These are phyloP conservation scores for Eucalyptus regnans DNA, from an alignment of 345 rosid genomes.

Conservation along the genomic window DNA sequence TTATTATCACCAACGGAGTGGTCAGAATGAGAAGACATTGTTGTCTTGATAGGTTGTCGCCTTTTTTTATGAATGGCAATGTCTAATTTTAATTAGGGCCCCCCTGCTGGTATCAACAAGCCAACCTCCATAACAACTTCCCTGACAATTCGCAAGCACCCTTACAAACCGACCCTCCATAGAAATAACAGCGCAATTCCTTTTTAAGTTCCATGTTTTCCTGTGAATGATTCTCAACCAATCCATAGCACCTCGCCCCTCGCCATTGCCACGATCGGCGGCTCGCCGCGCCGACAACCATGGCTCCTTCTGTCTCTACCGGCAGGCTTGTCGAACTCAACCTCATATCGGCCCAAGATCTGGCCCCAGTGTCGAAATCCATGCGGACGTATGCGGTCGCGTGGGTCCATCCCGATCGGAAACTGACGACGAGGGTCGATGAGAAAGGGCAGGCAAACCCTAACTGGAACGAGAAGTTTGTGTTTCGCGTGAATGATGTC, in stretches of 20 bases:
- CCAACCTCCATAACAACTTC: not conserved
- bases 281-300: not conserved
- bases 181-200: not conserved
- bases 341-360: constrained; percentile 70
- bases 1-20: not conserved
- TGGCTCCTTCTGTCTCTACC: constrained; percentile 14
- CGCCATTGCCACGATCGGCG: not conserved
- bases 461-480: constrained; percentile 79
- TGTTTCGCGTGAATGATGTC: constrained; percentile 62
- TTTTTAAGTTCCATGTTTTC: not conserved
- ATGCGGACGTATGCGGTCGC: constrained; percentile 84
- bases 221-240: not conserved
- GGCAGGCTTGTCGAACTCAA: constrained; percentile 65
- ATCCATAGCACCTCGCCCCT: not conserved
- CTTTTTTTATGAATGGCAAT: not conserved
- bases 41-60: not conserved
- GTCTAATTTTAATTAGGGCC: not conserved
- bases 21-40: not conserved
- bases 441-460: constrained; percentile 58
- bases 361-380: constrained; percentile 51
- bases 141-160: not conserved
- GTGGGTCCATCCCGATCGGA: constrained; percentile 62
- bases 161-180: not conserved
- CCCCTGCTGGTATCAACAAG: not conserved
- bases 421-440: constrained; percentile 63